These are phyloP conservation scores for Passiflora organensis DNA, from an alignment of 345 rosid genomes.

Conservation along the genomic window DNA sequence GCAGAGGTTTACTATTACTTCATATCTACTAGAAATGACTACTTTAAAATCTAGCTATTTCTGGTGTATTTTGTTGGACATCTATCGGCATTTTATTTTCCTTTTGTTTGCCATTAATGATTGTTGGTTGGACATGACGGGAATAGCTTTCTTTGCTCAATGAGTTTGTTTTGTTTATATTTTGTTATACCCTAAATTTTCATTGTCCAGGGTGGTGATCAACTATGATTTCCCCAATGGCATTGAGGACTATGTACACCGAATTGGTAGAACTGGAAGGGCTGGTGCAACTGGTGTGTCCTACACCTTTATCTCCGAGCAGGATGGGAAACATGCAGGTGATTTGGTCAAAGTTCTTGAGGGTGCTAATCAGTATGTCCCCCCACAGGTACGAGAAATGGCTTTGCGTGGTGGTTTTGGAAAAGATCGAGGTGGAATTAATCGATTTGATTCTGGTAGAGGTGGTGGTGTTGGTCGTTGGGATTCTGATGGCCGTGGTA, in stretches of 20 bases:
- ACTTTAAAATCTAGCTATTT: too few relatives aligned
- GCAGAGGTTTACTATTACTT: too few relatives aligned
- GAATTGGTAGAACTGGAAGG: constrained; percentile 97
- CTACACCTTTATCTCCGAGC: constrained; percentile 89
- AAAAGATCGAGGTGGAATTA: constrained; percentile 67
- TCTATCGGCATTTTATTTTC: too few relatives aligned
- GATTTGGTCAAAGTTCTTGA: constrained; percentile 85
- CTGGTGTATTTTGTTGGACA: too few relatives aligned
- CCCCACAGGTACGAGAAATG: constrained; percentile 76
- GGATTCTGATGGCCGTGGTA: constrained; percentile 25
- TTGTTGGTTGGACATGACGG: too few relatives aligned
- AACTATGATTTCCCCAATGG: constrained; percentile 93
- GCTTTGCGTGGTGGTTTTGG: constrained; percentile 71
- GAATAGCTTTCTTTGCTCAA: too few relatives aligned
- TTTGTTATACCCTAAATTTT: background rate
- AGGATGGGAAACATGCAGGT: constrained; percentile 78
- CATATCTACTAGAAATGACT: too few relatives aligned
- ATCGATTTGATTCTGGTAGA: constrained; percentile 53
- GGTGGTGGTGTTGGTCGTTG: constrained; percentile 19
- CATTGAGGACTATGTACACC: constrained; percentile 95
- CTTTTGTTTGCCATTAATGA: too few relatives aligned
- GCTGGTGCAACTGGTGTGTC: constrained; percentile 97
- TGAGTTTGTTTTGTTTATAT: background rate
- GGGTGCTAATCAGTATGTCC: constrained; percentile 89
- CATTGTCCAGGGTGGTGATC: constrained; percentile 69